Evolutionary conservation across 306 rosid genomes (phyloP).

Genomic region (Cicer judaicum): DNA sequence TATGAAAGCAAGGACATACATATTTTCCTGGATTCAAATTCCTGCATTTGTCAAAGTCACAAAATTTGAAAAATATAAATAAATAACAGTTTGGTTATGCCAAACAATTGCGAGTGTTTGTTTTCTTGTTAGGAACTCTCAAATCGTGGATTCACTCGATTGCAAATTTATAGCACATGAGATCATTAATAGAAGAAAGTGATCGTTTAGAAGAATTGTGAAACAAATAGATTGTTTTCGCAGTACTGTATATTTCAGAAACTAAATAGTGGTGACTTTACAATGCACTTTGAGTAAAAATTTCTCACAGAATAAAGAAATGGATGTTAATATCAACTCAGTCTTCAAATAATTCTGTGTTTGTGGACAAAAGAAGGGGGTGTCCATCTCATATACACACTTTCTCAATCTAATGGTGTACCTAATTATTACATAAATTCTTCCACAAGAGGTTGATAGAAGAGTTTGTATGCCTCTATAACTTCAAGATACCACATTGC

Average conservation of each 20-base stretch:
- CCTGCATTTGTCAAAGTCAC: conserved; percentile 1
- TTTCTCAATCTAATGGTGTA: conserved; percentile 6
- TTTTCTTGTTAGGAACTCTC: not conserved
- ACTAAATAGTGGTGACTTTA: not conserved
- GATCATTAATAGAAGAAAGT: conserved; percentile 20
- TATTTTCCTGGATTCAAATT: conserved; percentile 17
- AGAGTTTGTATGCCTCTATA: conserved; percentile 78
- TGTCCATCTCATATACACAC: not conserved
- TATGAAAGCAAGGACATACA: not conserved
- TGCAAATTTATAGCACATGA: not conserved
- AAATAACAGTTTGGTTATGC: not conserved
- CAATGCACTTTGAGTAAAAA: conserved; percentile 10
- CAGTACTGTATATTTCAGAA: not conserved
- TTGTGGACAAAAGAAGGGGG: not conserved
- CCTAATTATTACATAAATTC: conserved; percentile 46
- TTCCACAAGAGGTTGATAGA: conserved; percentile 71
- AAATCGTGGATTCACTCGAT: not conserved
- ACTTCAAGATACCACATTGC: conserved; percentile 97
- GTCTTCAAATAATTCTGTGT: not conserved
- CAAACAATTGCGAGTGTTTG: not conserved
- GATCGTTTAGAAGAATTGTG: not conserved
- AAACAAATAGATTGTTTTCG: not conserved
- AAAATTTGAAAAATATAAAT: not conserved
- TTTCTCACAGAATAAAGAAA: not conserved
- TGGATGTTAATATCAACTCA: not conserved